Evolutionary conservation across 2,329 filamentous ascomycete genomes (phyloP).

Genomic region (Cladosporium cucumerinum): DNA sequence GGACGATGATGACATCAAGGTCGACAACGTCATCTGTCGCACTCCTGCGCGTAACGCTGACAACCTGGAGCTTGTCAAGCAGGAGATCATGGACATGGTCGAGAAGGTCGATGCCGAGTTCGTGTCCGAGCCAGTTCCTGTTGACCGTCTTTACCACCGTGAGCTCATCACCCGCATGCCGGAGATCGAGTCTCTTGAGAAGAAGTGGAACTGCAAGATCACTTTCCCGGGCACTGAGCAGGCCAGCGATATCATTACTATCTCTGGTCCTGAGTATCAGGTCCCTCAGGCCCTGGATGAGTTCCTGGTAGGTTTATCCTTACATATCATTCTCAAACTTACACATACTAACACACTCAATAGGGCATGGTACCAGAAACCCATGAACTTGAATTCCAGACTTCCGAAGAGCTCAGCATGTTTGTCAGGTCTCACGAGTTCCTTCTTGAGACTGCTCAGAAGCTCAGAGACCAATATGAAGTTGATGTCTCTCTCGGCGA

Average conservation of each 20-base stretch:
- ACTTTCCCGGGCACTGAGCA: constrained; percentile 96
- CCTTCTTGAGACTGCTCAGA: constrained; percentile 71
- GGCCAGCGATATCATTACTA: constrained; percentile 91
- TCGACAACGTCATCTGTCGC: constrained; percentile 97
- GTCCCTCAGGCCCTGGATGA: constrained; percentile 95
- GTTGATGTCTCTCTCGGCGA: constrained; percentile 75
- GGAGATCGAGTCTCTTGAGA: constrained; percentile 92
- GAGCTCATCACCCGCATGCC: constrained; percentile 83
- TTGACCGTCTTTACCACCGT: constrained; percentile 92
- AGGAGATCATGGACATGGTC: constrained; percentile 99
- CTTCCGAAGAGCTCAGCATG: constrained; percentile 70
- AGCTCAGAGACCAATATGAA: constrained; percentile 87
- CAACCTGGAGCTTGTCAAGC: constrained; percentile 94
- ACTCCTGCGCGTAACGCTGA: constrained; percentile 96
- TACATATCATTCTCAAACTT: not conserved
- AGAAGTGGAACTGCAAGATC: constrained; percentile 99
- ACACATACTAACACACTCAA: not conserved
- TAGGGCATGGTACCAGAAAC: constrained; percentile 91
- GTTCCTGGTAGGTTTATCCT: constrained; percentile 55
- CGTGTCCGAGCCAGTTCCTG: constrained; percentile 86
- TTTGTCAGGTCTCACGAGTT: constrained; percentile 83
- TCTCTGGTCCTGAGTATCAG: constrained; percentile 96
- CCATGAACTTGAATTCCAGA: constrained; percentile 83
- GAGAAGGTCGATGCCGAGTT: constrained; percentile 97
- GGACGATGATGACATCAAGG: constrained; percentile 96